Conservation (phyloP, 108 stramenopile genomes). For the Conticribra guillardii region DNA sequence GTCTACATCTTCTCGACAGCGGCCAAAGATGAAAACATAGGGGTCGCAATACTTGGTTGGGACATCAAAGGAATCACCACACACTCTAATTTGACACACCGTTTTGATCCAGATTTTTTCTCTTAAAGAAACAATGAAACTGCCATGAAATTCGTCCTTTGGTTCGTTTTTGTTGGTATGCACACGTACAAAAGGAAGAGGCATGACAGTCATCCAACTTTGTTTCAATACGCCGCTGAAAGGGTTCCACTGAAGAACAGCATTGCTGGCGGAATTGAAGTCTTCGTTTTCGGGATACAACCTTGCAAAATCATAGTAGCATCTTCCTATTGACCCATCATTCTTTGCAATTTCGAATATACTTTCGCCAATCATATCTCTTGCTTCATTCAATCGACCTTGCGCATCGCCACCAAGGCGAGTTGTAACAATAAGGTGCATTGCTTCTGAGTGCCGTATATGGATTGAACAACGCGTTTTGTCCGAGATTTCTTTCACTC, state of each 20-base stretch:
- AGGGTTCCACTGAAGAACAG: slow-evolving; percentile 11
- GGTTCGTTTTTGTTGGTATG: not conserved
- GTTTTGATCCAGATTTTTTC: not conserved
- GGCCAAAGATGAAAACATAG: slow-evolving; percentile 13
- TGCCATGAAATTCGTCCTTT: slow-evolving; percentile 1
- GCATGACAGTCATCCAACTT: not conserved
- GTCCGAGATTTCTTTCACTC: not conserved
- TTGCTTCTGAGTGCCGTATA: not conserved
- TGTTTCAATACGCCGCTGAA: not conserved
- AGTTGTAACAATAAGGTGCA: not conserved
- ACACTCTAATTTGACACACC: not conserved
- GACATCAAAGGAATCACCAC: slow-evolving; percentile 1
- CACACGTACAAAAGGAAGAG: slow-evolving; percentile 1
- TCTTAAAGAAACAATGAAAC: not conserved
- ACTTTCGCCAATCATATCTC: not conserved
- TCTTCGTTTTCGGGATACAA: not conserved
- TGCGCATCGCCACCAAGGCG: not conserved
- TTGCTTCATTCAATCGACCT: not conserved
- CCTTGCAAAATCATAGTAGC: not conserved
- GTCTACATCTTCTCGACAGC: slow-evolving; percentile 8
- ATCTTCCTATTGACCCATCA: slow-evolving; percentile 9
- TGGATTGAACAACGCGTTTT: not conserved
- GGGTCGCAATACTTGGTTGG: slow-evolving; percentile 15
- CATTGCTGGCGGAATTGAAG: not conserved
- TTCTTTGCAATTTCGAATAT: not conserved